Evolutionary conservation across 495 filamentous ascomycete genomes (phyloP).

Genomic region (Penicillium bialowiezense): DNA sequence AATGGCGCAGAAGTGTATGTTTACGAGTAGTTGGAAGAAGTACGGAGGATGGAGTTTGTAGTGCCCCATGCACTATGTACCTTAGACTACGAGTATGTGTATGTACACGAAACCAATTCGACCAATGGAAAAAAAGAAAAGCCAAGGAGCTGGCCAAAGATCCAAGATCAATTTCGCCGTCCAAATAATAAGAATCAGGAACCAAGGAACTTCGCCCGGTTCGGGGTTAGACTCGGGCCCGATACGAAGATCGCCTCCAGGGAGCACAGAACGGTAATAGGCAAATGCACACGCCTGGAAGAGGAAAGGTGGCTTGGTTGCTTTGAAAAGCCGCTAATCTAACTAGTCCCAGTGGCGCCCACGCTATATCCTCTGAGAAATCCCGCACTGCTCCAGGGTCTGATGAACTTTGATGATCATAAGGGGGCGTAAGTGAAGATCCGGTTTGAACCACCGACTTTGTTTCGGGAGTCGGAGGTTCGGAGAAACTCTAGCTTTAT

Average conservation of each 20-base stretch:
- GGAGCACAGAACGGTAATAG: neutral
- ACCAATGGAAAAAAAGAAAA: no score
- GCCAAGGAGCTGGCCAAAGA: no score
- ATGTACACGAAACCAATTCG: no score
- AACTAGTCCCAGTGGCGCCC: slow-evolving; percentile 5
- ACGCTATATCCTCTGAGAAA: slow-evolving; percentile 7
- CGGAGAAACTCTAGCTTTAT: neutral
- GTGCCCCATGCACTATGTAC: no score
- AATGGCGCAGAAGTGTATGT: neutral
- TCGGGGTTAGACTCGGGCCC: neutral
- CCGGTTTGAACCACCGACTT: slow-evolving; percentile 5
- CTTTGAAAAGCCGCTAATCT: neutral
- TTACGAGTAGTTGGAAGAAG: neutral
- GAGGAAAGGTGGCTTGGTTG: neutral
- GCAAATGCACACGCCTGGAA: slow-evolving; percentile 2
- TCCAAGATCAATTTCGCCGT: no score
- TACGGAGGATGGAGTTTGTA: no score
- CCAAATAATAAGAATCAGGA: neutral
- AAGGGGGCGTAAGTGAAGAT: slow-evolving; percentile 6
- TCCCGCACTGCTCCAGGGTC: slow-evolving; percentile 8
- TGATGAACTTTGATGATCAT: slow-evolving; percentile 7
- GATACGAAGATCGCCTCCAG: slow-evolving; percentile 5
- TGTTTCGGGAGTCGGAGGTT: neutral
- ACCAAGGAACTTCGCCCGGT: neutral
- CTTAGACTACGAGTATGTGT: no score